Evolutionary conservation across 2,329 filamentous ascomycete genomes (phyloP), one percentile per base, ranked within the genome.

Genomic region (Xylariaceae sp.): DNA sequence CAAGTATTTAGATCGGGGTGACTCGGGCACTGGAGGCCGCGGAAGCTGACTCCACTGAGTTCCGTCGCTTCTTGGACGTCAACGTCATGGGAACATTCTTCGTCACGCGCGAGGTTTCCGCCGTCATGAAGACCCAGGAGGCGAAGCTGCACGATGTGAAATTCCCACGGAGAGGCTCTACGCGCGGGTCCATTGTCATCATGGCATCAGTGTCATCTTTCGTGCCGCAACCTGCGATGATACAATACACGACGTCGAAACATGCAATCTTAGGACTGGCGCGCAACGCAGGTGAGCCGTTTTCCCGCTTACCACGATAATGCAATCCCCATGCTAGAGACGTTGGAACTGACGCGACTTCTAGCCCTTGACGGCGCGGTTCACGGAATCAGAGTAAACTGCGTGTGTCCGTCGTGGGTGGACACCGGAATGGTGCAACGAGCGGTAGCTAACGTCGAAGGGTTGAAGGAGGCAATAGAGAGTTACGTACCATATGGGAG

Each of bases 151-250:
- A 8, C 45, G 58, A 4, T 46, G 54, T 26, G 51, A 54, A 4
- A 39, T 9, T 6, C 56, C 54, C 8, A 60, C 19, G 19, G 19
- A 19, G 19, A 19, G 19, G 51, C 43, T 39, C 59, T 19, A 56
- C 56, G 4, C 40, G 59, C n/a, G 59, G 59, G 19, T 59, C 52
- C 4, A 60, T 62, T 27, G 43, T 62, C n/a, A 58, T 52, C n/a
- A 39, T 60, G 1, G 60, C 48, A 9, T 62, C 57, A 4, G 7
- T 46, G 1, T 50, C 42, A 31, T 58, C 57, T 0, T 57, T 41
- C 6, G 29, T 57, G 6, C 54, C 35, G 2, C 11, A 11, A 0
- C 51, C 57, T 1, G 54, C 50, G 2, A 58, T 55, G 48, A n/a
- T 55, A 1, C 26, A 46, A 1, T 62, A 62, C 31, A 49, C 44